Evolutionary conservation across 495 filamentous ascomycete genomes (phyloP).

Genomic region (Hypoxylon cercidicola): DNA sequence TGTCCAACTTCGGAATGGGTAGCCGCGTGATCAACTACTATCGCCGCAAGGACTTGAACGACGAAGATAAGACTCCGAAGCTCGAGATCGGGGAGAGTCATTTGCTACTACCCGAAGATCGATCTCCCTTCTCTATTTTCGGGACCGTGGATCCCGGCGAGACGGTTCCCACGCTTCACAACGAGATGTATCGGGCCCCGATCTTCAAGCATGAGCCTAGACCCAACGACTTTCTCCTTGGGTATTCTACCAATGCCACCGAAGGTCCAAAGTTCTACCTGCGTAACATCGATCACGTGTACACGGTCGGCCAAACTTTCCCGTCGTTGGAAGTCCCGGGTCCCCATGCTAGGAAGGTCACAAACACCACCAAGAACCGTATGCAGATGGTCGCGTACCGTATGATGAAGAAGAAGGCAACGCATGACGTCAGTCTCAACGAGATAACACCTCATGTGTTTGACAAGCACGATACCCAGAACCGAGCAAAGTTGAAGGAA

Average conservation of each 20-base stretch:
- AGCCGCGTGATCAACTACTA: constrained; percentile 96
- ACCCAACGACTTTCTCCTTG: constrained; percentile 85
- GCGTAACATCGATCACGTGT: constrained; percentile 88
- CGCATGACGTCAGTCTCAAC: constrained; percentile 73
- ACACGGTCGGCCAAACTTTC: constrained; percentile 89
- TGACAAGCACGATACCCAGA: constrained; percentile 91
- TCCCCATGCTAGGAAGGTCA: constrained; percentile 92
- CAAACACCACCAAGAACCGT: constrained; percentile 91
- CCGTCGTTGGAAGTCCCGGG: constrained; percentile 92
- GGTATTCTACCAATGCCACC: constrained; percentile 78
- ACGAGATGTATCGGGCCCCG: constrained; percentile 93
- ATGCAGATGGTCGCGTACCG: constrained; percentile 95
- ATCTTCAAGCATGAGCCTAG: constrained; percentile 87
- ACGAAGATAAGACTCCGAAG: constrained; percentile 64
- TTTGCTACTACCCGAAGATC: constrained; percentile 90
- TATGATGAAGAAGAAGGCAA: constrained; percentile 76
- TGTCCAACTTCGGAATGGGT: constrained; percentile 98
- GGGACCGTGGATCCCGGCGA: constrained; percentile 91
- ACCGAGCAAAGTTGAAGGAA: constrained; percentile 95
- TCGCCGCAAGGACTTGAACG: constrained; percentile 83
- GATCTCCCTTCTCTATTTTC: constrained; percentile 94
- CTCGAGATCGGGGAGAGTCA: constrained; percentile 80
- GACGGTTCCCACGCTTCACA: constrained; percentile 87
- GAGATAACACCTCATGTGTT: constrained; percentile 90
- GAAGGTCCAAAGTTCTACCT: constrained; percentile 80